Evolutionary conservation across 257 asterid species (phyloP).

Genomic region (Lavandula angustifolia): DNA sequence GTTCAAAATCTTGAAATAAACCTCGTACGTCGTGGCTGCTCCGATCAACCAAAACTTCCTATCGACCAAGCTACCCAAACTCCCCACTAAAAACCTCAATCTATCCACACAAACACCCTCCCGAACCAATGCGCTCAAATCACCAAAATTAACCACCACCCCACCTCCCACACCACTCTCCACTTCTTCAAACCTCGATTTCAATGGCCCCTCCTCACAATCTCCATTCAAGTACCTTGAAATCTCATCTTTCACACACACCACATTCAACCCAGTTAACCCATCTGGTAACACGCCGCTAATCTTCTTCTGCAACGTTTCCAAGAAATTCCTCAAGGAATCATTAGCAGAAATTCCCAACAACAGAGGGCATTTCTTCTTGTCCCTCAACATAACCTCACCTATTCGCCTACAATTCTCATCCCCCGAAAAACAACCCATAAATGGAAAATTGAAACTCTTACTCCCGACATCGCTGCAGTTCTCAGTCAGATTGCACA

Average conservation of each 20-base stretch:
- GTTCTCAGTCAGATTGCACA: constrained; percentile 50
- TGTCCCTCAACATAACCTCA: constrained; percentile 57
- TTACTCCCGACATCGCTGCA: constrained; percentile 32
- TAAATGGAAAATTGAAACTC: constrained; percentile 65
- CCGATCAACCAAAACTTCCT: constrained; percentile 75
- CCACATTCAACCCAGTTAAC: constrained; percentile 54
- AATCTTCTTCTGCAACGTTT: constrained; percentile 39
- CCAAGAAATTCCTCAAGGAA: constrained; percentile 57
- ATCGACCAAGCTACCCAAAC: constrained; percentile 47
- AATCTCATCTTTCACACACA: constrained; percentile 57
- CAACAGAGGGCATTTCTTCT: constrained; percentile 64
- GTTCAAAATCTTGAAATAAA: constrained; percentile 61
- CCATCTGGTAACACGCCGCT: constrained; percentile 46
- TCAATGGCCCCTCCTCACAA: constrained; percentile 53
- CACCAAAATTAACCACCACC: constrained; percentile 65
- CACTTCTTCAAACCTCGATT: constrained; percentile 56
- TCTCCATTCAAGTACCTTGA: constrained; percentile 51
- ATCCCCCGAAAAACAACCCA: constrained; percentile 60
- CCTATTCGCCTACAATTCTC: constrained; percentile 63
- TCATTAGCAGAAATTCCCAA: constrained; percentile 68
- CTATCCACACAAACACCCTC: constrained; percentile 44
- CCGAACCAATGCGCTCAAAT: constrained; percentile 44
- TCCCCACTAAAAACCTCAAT: constrained; percentile 47
- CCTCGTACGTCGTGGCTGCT: constrained; percentile 55
- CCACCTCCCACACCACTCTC: constrained; percentile 41